Evolutionary conservation across 2,329 filamentous ascomycete species (phyloP).

Genomic region (Septoria linicola): DNA sequence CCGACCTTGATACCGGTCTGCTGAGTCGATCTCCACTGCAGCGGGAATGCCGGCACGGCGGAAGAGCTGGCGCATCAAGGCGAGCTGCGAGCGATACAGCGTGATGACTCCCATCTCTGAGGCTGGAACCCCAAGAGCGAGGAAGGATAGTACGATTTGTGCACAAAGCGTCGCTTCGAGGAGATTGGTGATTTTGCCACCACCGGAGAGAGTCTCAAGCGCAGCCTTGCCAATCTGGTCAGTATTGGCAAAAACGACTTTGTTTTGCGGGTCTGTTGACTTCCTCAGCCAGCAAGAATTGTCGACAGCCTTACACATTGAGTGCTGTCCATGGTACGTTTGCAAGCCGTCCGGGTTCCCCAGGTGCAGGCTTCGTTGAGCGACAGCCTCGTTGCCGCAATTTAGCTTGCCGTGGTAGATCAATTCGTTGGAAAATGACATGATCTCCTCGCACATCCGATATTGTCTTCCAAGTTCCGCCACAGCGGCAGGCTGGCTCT

Average conservation of each 20-base stretch:
- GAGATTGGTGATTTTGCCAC: slow-evolving; percentile 80
- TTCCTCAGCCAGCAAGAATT: slow-evolving; percentile 71
- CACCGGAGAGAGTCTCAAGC: slow-evolving; percentile 61
- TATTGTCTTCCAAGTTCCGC: slow-evolving; percentile 95
- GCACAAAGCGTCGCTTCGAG: slow-evolving; percentile 75
- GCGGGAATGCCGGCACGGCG: slow-evolving; percentile 40
- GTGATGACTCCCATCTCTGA: slow-evolving; percentile 90
- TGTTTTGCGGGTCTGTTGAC: slow-evolving; percentile 66
- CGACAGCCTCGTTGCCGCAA: slow-evolving; percentile 78
- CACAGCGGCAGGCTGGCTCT: slow-evolving; percentile 81
- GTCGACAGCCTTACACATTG: slow-evolving; percentile 4
- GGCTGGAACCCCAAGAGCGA: slow-evolving; percentile 71
- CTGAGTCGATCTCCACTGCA: slow-evolving; percentile 89
- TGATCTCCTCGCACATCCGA: slow-evolving; percentile 96
- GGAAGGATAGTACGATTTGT: slow-evolving; percentile 76
- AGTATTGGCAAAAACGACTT: slow-evolving; percentile 87
- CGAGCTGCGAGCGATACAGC: slow-evolving; percentile 90
- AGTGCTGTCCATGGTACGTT: slow-evolving; percentile 33
- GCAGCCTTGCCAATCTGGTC: slow-evolving; percentile 66
- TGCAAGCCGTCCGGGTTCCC: slow-evolving; percentile 48
- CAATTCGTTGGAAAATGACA: slow-evolving; percentile 86
- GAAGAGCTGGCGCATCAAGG: slow-evolving; percentile 73
- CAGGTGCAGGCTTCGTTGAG: slow-evolving; percentile 65
- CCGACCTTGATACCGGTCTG: slow-evolving; percentile 92
- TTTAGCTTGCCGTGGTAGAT: slow-evolving; percentile 91